A percentile compares a stretch with the other conserved stretches of the same genome.
Conservation (phyloP, 768 basidiomycete genomes). For the Leccinum imitatum region DNA sequence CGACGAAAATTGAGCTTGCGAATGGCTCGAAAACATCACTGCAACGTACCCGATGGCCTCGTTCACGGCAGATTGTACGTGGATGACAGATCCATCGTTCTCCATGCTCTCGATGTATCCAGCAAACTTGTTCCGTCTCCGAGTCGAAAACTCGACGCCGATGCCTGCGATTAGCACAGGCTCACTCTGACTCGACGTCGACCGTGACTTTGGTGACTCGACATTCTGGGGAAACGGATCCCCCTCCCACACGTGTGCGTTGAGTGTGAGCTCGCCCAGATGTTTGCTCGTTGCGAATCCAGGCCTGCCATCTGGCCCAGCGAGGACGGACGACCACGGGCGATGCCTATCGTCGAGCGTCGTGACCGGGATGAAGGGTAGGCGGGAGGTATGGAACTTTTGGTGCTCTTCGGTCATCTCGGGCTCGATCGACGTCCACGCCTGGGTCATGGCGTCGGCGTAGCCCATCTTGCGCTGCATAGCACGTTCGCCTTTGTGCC, state of each 20-base stretch:
- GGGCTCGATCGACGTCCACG: constrained; percentile 42
- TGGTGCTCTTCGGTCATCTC: constrained; percentile 53
- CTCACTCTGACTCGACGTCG: neutral
- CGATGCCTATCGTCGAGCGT: constrained; percentile 49
- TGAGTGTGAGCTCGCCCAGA: constrained; percentile 37
- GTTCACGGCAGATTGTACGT: constrained; percentile 42
- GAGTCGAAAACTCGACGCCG: constrained; percentile 58
- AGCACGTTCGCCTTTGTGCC: constrained; percentile 49
- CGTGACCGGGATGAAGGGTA: constrained; percentile 58
- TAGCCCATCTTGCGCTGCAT: constrained; percentile 50
- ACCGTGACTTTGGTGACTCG: neutral
- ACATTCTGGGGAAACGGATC: constrained; percentile 52
- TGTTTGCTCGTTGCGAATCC: constrained; percentile 44
- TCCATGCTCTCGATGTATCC: constrained; percentile 44
- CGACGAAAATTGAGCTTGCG: neutral
- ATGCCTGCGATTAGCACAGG: constrained; percentile 53
- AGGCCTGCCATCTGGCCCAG: constrained; percentile 41
- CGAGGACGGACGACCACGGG: constrained; percentile 61
- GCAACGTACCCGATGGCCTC: constrained; percentile 55
- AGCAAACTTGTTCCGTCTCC: constrained; percentile 64
- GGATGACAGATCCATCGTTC: constrained; percentile 32
- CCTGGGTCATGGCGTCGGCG: constrained; percentile 34
- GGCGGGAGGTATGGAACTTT: constrained; percentile 45
- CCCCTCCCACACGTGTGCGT: constrained; percentile 49
- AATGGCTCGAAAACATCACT: constrained; percentile 2